A percentile compares a stretch with the other conserved stretches of the same genome.
Conservation (phyloP, 1,139 yeast species). For the Saccharomyces hybrid region DNA sequence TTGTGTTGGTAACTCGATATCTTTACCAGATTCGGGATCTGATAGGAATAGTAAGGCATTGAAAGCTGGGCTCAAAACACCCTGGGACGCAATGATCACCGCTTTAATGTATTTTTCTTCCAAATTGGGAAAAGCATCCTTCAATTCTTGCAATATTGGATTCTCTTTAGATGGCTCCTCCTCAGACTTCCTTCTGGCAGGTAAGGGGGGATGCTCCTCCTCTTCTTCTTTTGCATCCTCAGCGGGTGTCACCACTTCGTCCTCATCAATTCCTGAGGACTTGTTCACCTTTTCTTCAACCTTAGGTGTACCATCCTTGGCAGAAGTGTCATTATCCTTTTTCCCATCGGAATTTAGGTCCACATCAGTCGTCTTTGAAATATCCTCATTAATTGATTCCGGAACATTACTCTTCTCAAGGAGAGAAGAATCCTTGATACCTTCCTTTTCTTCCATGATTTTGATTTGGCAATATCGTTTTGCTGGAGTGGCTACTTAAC, state of each 20-base stretch:
- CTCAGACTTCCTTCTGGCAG: slow-evolving; percentile 48
- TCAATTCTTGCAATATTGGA: slow-evolving; percentile 34
- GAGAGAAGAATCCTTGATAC: slow-evolving; percentile 3
- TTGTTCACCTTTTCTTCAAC: background rate
- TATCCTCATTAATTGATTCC: background rate
- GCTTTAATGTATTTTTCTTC: slow-evolving; percentile 69
- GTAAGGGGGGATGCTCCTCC: slow-evolving; percentile 54
- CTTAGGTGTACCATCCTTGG: background rate
- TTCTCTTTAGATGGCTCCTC: slow-evolving; percentile 41
- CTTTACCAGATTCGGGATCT: slow-evolving; percentile 60
- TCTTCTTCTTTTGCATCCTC: slow-evolving; percentile 1
- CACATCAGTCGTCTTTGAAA: background rate
- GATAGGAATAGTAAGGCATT: slow-evolving; percentile 74
- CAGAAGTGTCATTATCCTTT: slow-evolving; percentile 3
- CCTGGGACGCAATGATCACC: slow-evolving; percentile 76
- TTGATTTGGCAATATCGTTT: background rate
- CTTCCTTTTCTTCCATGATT: background rate
- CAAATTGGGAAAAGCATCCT: slow-evolving; percentile 74
- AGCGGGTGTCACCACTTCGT: background rate
- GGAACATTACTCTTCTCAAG: slow-evolving; percentile 1
- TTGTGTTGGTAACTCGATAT: slow-evolving; percentile 45
- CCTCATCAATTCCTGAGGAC: background rate
- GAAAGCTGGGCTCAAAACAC: slow-evolving; percentile 76
- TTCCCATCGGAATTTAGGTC: slow-evolving; percentile 6
- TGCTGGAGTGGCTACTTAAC: background rate